Conservation (phyloP, 2,329 filamentous ascomycete species). For the Didymella sp. region DNA sequence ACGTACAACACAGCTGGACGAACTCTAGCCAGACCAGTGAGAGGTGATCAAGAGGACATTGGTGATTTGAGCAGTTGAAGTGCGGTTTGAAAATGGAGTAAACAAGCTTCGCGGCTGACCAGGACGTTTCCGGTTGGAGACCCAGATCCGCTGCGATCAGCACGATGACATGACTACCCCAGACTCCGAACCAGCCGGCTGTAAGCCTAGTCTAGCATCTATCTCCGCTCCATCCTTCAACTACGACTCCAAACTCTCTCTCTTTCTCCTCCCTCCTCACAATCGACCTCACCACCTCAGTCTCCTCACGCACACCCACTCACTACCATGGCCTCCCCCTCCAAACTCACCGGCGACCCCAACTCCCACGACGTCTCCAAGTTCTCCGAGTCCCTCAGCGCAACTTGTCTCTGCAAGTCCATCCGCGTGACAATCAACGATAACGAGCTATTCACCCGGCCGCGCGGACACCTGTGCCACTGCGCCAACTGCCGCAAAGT, state of each 20-base stretch:
- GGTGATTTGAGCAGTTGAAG: neutral
- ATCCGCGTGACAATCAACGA: conserved; percentile 60
- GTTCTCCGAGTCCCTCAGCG: conserved; percentile 48
- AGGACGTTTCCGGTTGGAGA: neutral
- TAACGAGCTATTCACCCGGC: conserved; percentile 54
- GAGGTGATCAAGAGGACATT: neutral
- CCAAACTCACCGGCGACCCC: conserved; percentile 47
- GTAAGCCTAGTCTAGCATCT: neutral
- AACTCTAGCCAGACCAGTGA: neutral
- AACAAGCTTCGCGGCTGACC: neutral
- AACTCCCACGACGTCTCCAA: conserved; percentile 45
- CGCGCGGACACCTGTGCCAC: conserved; percentile 56
- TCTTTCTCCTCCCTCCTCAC: neutral
- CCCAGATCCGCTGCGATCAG: neutral
- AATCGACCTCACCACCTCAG: neutral
- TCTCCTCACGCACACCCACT: neutral
- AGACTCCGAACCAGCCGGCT: neutral
- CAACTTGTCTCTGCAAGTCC: conserved; percentile 56
- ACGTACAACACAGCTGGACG: neutral
- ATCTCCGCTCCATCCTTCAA: neutral
- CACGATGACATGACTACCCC: conserved; percentile 4
- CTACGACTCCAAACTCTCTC: neutral
- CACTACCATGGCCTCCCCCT: conserved; percentile 13
- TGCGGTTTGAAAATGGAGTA: neutral
- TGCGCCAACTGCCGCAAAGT: conserved; percentile 61